A percentile compares a stretch with the other conserved stretches of the same genome.
These are phyloP conservation scores for Plasmodium billcollinsi DNA, from an alignment of 169 alveolate species.

Conservation along the genomic window DNA sequence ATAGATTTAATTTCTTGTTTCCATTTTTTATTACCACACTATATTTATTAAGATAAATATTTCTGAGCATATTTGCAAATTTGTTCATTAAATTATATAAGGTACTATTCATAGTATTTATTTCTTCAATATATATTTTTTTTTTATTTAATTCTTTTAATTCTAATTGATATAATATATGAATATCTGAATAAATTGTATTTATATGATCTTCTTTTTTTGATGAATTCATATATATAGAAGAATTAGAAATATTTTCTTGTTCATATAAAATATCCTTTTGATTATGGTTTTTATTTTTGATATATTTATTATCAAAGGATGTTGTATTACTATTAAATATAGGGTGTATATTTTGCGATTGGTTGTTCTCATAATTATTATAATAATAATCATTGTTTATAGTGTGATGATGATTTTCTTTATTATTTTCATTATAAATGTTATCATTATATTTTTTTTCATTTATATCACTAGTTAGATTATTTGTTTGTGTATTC, in stretches of 20 bases:
- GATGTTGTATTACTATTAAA: no score
- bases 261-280: no score
- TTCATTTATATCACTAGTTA: no score
- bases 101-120: conserved; percentile 21
- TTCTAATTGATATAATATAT: conserved; percentile 38
- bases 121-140: conserved; percentile 28
- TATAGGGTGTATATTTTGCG: no score
- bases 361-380: no score
- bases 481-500: no score
- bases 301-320: no score
- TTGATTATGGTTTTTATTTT: no score
- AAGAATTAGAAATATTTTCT: background rate
- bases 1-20: conserved; percentile 36
- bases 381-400: no score
- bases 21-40: conserved; percentile 44
- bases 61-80: conserved; percentile 47
- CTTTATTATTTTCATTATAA: no score
- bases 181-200: conserved; percentile 26
- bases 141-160: conserved; percentile 36
- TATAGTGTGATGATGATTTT: no score
- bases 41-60: conserved; percentile 55
- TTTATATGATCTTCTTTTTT: conserved; percentile 19
- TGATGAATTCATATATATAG: conserved; percentile 6
- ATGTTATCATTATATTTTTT: no score
- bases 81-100: conserved; percentile 29